Conservation (phyloP, 768 basidiomycete species). For the Macrolepiota dolichaula region DNA sequence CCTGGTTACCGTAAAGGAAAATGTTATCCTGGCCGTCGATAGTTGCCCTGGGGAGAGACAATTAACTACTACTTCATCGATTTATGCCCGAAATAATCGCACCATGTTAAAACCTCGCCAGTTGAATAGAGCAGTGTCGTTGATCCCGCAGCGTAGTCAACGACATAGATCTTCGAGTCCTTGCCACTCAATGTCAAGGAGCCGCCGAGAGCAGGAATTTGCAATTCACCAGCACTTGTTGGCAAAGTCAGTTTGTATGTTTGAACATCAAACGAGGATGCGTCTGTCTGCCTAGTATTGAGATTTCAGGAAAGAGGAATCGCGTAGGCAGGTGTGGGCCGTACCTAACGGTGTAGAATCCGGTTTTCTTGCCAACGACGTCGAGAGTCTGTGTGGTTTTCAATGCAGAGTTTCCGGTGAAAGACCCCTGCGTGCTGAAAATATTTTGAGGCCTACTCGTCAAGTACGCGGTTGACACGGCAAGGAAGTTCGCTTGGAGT, state of each 20-base stretch:
- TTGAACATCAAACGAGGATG: conserved; percentile 33
- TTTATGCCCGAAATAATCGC: background rate
- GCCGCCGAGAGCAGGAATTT: conserved; percentile 41
- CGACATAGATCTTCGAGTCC: conserved; percentile 50
- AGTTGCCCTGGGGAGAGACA: conserved; percentile 33
- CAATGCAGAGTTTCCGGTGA: conserved; percentile 44
- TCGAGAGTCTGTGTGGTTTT: conserved; percentile 49
- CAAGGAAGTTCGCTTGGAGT: conserved; percentile 47
- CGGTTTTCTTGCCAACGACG: conserved; percentile 42
- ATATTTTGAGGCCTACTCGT: conserved; percentile 44
- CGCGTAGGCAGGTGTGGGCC: background rate
- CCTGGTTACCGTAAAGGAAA: conserved; percentile 42
- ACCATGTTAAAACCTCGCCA: conserved; percentile 49
- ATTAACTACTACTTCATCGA: too few relatives aligned
- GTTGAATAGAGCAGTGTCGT: conserved; percentile 44
- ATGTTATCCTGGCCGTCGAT: conserved; percentile 47
- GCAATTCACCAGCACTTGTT: conserved; percentile 40
- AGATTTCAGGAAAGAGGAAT: background rate
- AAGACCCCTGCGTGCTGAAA: conserved; percentile 35
- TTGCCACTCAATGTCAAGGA: conserved; percentile 43
- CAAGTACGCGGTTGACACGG: conserved; percentile 47
- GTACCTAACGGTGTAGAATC: conserved; percentile 44
- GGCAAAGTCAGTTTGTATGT: conserved; percentile 40
- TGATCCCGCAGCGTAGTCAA: conserved; percentile 44
- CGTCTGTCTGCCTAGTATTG: conserved; percentile 32